Percentiles rank a stretch among this genome's conserved stretches.
phyloP scores from a whole-genome alignment of 2,329 filamentous ascomycete genomes.

The Blumeriella jaapii region DNA sequence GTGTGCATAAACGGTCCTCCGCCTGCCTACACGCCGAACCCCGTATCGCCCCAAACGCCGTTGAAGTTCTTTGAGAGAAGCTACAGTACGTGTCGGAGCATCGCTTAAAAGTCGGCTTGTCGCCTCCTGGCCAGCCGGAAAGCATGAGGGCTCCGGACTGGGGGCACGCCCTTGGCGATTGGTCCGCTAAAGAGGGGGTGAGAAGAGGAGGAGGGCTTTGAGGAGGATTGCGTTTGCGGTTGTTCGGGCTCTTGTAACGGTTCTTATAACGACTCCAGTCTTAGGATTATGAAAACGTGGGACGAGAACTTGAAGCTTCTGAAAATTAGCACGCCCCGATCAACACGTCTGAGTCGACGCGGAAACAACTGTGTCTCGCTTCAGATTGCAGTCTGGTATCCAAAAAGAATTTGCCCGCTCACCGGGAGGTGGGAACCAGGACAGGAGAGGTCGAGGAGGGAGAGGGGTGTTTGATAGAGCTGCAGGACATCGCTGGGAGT shows the following conservation, averaged over 20 bases:
- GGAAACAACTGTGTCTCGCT: slow-evolving; percentile 21
- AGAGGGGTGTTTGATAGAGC: slow-evolving; percentile 15
- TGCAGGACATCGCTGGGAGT: slow-evolving; percentile 18
- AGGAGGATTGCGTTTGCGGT: slow-evolving; percentile 15
- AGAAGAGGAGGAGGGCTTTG: slow-evolving; percentile 4
- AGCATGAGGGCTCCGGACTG: slow-evolving; percentile 23
- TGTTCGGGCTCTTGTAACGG: slow-evolving; percentile 10
- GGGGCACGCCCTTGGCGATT: slow-evolving; percentile 17
- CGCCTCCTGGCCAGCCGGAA: slow-evolving; percentile 15
- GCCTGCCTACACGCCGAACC: slow-evolving; percentile 20
- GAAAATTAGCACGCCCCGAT: slow-evolving; percentile 20
- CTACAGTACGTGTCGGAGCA: slow-evolving; percentile 21
- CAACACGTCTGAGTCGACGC: slow-evolving; percentile 6
- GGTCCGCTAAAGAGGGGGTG: neutral
- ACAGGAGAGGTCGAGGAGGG: slow-evolving; percentile 18
- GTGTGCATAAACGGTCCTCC: slow-evolving; percentile 18
- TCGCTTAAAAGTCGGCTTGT: slow-evolving; percentile 15
- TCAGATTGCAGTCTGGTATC: slow-evolving; percentile 25
- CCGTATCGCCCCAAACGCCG: slow-evolving; percentile 6
- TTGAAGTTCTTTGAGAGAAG: slow-evolving; percentile 2
- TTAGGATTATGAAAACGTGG: slow-evolving; percentile 15
- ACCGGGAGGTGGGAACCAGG: slow-evolving; percentile 15
- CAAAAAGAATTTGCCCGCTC: slow-evolving; percentile 20
- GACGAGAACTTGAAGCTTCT: slow-evolving; percentile 15
- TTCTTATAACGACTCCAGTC: slow-evolving; percentile 10